Evolutionary conservation across 352 stramenopile species (phyloP), one percentile per base, ranked within the genome.

Genomic region (Globisporangium irregulare): DNA sequence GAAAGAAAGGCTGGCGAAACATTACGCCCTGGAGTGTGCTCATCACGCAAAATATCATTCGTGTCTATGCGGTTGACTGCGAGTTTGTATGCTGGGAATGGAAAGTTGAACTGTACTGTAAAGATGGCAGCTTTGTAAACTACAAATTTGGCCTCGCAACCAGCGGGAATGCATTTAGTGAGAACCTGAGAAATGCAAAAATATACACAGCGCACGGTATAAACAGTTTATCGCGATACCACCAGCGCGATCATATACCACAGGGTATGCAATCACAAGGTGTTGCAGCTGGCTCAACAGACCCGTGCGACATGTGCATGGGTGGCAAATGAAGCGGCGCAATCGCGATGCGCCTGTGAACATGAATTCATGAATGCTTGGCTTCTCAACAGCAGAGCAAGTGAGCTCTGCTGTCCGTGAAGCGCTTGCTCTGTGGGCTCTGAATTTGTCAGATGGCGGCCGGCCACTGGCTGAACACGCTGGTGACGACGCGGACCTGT

Each of bases 41-140:
- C 55, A 60, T 60, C 55, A 43, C 18, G 54, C 18, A 46, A 60
- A 60, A 60, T 46, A 46, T 60, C 55, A 22, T 27, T 60, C 55
- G 55, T 60, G 55, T 60, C 27, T 60, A 60, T 60, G 27, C 55
- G 3, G 22, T 7, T 27, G 4, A 27, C 1, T 27, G 20, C 1
- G 3, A 27, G 7, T 43, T 46, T 60, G 55, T 46, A 60, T 46
- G 3, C 2, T 32, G 3, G 18, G 4, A 46, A 12, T 8, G 1
- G 6, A 60, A 20, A 46, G 9, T 14, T 60, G 34, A 36, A 60
- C 8, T 20, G 55, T 43, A 46, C 29, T 20, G 55, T 60, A 41
- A 22, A 15, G n/a, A 46, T 60, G 29, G 29, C 55, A 60, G 55
- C 7, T 43, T n/a, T 25, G 55, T 60, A 60, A 14, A 27, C 36